Evolutionary conservation across 257 asterid genomes (phyloP), one percentile per base, ranked within the genome.

Genomic region (Datura wrightii): DNA sequence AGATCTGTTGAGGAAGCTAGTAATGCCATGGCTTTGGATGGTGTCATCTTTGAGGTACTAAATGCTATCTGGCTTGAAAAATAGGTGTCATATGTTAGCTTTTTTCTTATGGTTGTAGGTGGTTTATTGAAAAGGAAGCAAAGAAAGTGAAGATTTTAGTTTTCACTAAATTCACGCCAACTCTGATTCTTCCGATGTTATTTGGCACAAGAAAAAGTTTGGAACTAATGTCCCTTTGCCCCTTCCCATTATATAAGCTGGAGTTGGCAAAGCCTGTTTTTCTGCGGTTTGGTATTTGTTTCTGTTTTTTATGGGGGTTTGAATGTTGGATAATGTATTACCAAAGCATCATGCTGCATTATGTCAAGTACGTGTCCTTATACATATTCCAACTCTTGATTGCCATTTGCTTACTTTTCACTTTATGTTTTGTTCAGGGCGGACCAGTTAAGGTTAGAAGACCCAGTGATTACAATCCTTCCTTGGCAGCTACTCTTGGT

Each of bases 1-100:
- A 91, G 99, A 87, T 94, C 99, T 67, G 98, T 96, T 81, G 99
- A 96, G 89, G 99, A 96, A 89, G 99, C 99, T 81, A 96, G 99
- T 86, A 96, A 96, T 87, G 99, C 99, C 10, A 96, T 94, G 99
- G 98, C 99, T 76, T 86, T 96, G 59, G 99, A 96, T 89, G 99
- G 98, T 84, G 95, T 96, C 85, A 96, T 94, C 85, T 94, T 96
- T 83, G 99, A 96, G 99, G 99, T 96, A 90, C 50, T 52, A 31
- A 76, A 52, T 4, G 3, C 8, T 31, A 52, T 52, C 44, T 31
- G 31, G 18, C 58, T 48, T 50, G 60, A 50, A 24, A 24, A 24
- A 78, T 52, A 78, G 63, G 63, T 52, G 82, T 31, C 52, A 15
- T 52, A 3, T 76, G 63, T 52, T 76, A 78, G 82, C 62, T 50